Evolutionary conservation across 441 rosid genomes (phyloP), one percentile per base, ranked within the genome.

Genomic region (Cnidoscolus chayamansa): DNA sequence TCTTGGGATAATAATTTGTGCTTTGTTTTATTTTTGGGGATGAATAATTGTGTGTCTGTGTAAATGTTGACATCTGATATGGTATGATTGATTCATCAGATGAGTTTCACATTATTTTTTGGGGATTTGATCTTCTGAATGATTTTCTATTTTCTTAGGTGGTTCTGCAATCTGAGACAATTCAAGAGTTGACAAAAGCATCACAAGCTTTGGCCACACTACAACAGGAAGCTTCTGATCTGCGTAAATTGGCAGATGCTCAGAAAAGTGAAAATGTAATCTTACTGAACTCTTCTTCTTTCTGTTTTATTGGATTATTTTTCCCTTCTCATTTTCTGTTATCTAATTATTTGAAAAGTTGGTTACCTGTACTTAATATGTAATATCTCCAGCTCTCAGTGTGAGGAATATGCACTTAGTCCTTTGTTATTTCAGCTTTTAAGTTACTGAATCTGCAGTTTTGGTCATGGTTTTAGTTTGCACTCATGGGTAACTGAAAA

Each of bases 91-190:
- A 55, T 16, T n/a, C 10, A 56, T 61, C 15, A 17, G 49, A 48
- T 20, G 48, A 6, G 10, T 19, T 19, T 54, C 40, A 15, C 25
- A 20, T 19, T 68, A 58, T 47, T 37, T 53, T 57, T 57, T 43
- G 43, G 62, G 64, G 20, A 45, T 67, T 32, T 58, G 25, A 25
- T 25, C 25, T 25, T 25, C 25, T 25, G 37, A 63, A 40, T 30
- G 32, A 10, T n/a, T 2, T 30, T 76, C 63, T 79, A 25, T 74
- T 79, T 71, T 72, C 51, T 50, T 89, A 96, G 99, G 98, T 96
- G 75, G 77, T 93, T 81, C 79, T 90, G 74, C 99, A 91, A 84
- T 91, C 99, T 43, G 99, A 91, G 82, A 90, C 99, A 60, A 96
- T 96, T 77, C 96, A 91, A 76, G 99, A 96, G 86, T 83, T 93